These are phyloP conservation scores for Hanseniaspora thailandica DNA, from an alignment of 805 yeast genomes.

Conservation along the genomic window DNA sequence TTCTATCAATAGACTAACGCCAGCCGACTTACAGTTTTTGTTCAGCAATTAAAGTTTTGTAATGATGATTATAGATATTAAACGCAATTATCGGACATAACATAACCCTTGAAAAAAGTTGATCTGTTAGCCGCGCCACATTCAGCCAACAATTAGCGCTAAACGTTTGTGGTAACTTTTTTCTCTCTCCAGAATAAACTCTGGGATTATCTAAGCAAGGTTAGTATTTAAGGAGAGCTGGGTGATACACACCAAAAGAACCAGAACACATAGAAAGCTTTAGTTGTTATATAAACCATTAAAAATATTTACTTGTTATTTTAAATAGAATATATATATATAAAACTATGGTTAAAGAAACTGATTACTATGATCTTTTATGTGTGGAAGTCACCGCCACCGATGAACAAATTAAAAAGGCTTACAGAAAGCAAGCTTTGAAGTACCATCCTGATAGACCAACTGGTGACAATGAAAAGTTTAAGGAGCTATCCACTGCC, in stretches of 20 bases:
- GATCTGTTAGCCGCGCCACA: too few species aligned
- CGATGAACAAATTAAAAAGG: constrained; percentile 76
- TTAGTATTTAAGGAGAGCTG: too few species aligned
- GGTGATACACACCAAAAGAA: too few species aligned
- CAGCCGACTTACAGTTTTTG: constrained; percentile 88
- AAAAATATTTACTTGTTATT: neutral
- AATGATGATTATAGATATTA: too few species aligned
- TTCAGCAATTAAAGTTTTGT: constrained; percentile 58
- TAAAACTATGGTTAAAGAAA: constrained; percentile 62
- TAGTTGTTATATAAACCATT: too few species aligned
- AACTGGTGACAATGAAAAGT: constrained; percentile 62
- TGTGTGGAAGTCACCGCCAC: constrained; percentile 61
- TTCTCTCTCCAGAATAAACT: too few species aligned
- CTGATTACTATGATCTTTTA: constrained; percentile 72
- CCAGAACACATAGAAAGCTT: too few species aligned
- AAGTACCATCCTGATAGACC: constrained; percentile 92
- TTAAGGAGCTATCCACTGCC: constrained; percentile 63
- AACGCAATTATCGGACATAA: neutral
- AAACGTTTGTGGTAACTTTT: too few species aligned
- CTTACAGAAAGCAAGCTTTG: constrained; percentile 84
- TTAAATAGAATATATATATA: too few species aligned
- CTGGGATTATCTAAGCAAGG: too few species aligned
- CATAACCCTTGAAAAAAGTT: too few species aligned
- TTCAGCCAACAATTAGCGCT: too few species aligned
- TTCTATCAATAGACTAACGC: constrained; percentile 78